Conservation (phyloP, 2,329 filamentous ascomycete species). For the Pseudogymnoascus sp. region DNA sequence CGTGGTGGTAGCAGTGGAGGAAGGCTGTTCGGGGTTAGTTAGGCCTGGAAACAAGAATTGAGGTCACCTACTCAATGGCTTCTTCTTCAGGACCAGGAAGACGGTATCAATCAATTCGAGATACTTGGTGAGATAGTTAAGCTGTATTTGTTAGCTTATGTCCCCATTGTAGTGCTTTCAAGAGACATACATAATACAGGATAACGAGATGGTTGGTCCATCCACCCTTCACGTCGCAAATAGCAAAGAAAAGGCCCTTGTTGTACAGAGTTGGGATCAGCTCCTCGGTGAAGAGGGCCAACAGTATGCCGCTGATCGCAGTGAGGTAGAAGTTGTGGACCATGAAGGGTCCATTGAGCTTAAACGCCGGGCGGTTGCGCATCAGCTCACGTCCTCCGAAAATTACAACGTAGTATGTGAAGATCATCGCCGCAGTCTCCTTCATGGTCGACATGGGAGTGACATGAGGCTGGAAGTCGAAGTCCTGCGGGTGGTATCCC, state of each 20-base stretch:
- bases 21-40: constrained; percentile 49
- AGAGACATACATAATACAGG: constrained; percentile 86
- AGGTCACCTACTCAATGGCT: constrained; percentile 66
- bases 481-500: constrained; percentile 79
- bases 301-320: constrained; percentile 67
- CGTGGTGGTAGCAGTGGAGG: constrained; percentile 98
- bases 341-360: constrained; percentile 84
- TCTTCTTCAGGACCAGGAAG: constrained; percentile 99
- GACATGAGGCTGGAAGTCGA: constrained; percentile 70
- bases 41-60: background rate
- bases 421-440: constrained; percentile 69
- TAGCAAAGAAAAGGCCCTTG: constrained; percentile 78
- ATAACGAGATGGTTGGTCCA: constrained; percentile 92
- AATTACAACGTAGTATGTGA: constrained; percentile 87
- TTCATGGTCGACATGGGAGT: constrained; percentile 88
- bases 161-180: background rate
- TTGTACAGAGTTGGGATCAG: constrained; percentile 73
- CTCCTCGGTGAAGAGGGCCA: constrained; percentile 86
- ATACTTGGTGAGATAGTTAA: constrained; percentile 98
- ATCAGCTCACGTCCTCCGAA: constrained; percentile 89
- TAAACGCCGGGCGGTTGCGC: constrained; percentile 76
- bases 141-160: constrained; percentile 45
- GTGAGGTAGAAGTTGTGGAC: constrained; percentile 96
- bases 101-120: constrained; percentile 90
- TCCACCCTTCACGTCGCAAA: constrained; percentile 73